Percentiles rank a stretch among this genome's conserved stretches.
Evolutionary conservation across 164 flowering plant species (phyloP).

Genomic region (Vitis rupestris): DNA sequence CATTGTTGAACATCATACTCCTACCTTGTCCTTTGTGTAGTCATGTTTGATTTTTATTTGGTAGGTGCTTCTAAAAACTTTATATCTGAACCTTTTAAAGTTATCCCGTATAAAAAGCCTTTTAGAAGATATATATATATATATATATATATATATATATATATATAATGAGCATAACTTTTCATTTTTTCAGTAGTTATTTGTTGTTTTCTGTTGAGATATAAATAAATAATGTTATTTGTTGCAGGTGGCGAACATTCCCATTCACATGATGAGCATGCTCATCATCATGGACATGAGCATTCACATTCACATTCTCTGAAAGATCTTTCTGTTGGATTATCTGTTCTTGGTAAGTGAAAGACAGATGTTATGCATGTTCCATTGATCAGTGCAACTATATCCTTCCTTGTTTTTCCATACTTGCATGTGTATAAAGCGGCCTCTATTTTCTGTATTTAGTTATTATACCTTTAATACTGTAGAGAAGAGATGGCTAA

Average conservation of each 20-base stretch:
- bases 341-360: constrained; percentile 74
- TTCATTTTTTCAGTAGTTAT: no score
- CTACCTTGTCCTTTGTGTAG: no score
- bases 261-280: constrained; percentile 56
- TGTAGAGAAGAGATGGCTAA: neutral
- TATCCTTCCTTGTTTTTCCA: neutral
- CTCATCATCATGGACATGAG: constrained; percentile 34
- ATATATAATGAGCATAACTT: no score
- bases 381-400: neutral
- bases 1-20: no score
- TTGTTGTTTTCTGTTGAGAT: neutral
- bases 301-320: constrained; percentile 77
- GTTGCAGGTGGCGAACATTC: constrained; percentile 79
- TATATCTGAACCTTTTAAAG: no score
- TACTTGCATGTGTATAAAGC: neutral
- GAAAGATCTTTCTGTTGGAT: constrained; percentile 86
- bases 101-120: no score
- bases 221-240: constrained; percentile 1
- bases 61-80: no score
- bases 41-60: no score
- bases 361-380: neutral
- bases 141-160: no score
- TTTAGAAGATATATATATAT: no score
- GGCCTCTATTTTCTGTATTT: neutral
- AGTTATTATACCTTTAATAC: neutral